These are phyloP conservation scores for Moricandia arvensis DNA, from an alignment of 345 rosid genomes.

Conservation along the genomic window DNA sequence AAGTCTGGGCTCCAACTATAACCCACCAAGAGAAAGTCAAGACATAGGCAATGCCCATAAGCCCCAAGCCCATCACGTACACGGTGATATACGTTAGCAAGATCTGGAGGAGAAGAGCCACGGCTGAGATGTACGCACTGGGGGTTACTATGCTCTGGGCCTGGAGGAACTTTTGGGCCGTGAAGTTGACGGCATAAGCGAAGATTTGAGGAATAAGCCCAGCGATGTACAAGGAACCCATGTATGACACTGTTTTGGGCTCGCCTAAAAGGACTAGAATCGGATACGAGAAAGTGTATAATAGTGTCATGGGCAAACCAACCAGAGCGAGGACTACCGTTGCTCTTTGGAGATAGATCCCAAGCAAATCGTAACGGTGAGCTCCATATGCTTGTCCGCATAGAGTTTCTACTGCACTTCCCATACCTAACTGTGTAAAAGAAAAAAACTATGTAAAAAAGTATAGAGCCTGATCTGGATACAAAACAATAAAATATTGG, in stretches of 20 bases:
- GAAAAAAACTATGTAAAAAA: too few relatives aligned
- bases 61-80: conserved; percentile 39
- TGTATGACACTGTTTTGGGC: conserved; percentile 51
- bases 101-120: conserved; percentile 45
- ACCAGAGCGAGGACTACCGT: conserved; percentile 53
- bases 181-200: conserved; percentile 63
- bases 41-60: conserved; percentile 61
- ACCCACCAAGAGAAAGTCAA: conserved; percentile 84
- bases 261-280: conserved; percentile 54
- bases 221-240: conserved; percentile 50
- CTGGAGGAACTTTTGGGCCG: conserved; percentile 67
- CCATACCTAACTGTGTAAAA: conserved; percentile 58
- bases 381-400: conserved; percentile 87
- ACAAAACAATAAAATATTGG: too few relatives aligned
- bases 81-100: conserved; percentile 52
- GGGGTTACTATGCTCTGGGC: conserved; percentile 62
- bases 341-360: conserved; percentile 76
- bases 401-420: conserved; percentile 83
- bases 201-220: conserved; percentile 76
- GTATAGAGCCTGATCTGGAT: too few relatives aligned
- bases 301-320: conserved; percentile 49
- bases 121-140: conserved; percentile 60
- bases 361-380: conserved; percentile 58
- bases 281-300: conserved; percentile 59
- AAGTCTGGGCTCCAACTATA: conserved; percentile 55